phyloP scores from a whole-genome alignment of 176 grass and related monocot genomes.

The Oryza officinalis region DNA sequence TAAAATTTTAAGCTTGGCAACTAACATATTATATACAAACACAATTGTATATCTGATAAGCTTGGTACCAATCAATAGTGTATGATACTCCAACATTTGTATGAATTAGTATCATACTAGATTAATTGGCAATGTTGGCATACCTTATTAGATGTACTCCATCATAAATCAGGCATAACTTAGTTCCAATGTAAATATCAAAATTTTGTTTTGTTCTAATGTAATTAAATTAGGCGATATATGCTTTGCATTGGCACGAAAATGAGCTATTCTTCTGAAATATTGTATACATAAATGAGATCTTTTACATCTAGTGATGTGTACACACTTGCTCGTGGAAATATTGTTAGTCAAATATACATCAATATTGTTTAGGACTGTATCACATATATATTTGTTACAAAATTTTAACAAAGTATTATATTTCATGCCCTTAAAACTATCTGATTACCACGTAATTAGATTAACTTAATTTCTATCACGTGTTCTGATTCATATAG shows the following conservation, averaged over 20 bases:
- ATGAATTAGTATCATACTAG: neutral
- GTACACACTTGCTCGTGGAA: neutral
- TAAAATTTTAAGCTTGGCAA: no score
- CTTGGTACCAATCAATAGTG: neutral
- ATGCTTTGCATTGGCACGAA: neutral
- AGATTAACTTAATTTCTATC: neutral
- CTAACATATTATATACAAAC: no score
- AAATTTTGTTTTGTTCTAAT: no score
- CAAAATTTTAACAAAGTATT: neutral
- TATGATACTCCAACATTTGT: no score
- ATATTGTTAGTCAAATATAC: neutral
- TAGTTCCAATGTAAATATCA: neutral
- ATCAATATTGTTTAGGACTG: neutral
- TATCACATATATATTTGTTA: neutral
- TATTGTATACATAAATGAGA: neutral
- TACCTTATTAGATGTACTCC: neutral
- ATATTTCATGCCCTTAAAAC: neutral
- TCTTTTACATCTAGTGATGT: neutral
- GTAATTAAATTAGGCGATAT: neutral
- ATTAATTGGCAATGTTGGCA: neutral
- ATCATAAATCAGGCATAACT: neutral
- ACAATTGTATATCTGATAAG: no score
- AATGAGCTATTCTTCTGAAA: neutral
- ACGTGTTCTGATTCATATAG: neutral
- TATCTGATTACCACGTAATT: neutral